phyloP scores from a whole-genome alignment of 2,329 filamentous ascomycete genomes.

The Exophiala alcalophila region DNA sequence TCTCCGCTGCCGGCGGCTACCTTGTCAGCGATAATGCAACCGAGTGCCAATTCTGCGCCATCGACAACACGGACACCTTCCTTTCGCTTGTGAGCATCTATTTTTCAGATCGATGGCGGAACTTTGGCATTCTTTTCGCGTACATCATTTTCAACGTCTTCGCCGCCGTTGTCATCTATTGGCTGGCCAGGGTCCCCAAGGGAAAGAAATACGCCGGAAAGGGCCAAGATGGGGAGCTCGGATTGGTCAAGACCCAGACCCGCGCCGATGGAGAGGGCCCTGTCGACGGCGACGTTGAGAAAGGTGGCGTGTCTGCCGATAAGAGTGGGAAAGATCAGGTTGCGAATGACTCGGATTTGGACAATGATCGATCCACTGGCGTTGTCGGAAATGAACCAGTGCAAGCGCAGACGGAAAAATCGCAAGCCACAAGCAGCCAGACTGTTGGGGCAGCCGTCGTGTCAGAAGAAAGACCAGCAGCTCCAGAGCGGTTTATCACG shows the following conservation, averaged over 20 bases:
- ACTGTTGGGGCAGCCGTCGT: too few species aligned
- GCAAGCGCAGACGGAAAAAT: too few species aligned
- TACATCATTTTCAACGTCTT: conserved; percentile 53
- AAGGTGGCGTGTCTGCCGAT: too few species aligned
- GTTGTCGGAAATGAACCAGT: too few species aligned
- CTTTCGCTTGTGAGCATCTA: conserved; percentile 47
- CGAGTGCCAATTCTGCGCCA: conserved; percentile 53
- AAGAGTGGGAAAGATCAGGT: too few species aligned
- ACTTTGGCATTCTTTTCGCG: conserved; percentile 55
- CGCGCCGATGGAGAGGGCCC: too few species aligned
- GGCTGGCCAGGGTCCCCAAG: conserved; percentile 53
- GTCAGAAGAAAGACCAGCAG: too few species aligned
- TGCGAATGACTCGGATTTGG: too few species aligned
- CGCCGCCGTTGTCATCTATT: conserved; percentile 52
- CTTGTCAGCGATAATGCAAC: conserved; percentile 48
- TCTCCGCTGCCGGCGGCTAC: conserved; percentile 47
- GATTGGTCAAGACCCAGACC: conserved; percentile 13
- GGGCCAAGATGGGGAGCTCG: conserved; percentile 35
- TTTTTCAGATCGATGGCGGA: conserved; percentile 50
- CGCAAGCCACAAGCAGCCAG: too few species aligned
- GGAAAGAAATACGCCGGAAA: conserved; percentile 40
- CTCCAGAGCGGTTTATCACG: too few species aligned
- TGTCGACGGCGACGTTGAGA: too few species aligned
- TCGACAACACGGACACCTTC: conserved; percentile 48
- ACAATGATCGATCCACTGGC: too few species aligned